Base-by-base conservation (phyloP, 441 rosid genomes). In the Pelargonium citronellum region DNA sequence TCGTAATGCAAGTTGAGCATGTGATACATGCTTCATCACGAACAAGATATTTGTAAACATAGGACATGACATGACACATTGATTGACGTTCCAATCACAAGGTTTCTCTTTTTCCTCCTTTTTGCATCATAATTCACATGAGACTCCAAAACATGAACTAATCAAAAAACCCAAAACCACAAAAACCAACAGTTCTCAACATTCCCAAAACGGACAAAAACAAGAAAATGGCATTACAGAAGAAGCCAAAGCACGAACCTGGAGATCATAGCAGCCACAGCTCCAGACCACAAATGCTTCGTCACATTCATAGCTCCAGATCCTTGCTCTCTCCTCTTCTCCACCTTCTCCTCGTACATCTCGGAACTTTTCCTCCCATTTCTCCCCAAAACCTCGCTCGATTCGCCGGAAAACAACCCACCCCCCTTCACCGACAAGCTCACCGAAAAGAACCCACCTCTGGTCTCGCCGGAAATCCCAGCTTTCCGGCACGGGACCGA, bases 211-310 rank as follows among this genome's bases (percentile, higher is more conserved):
- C 1, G 15, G 55, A 10, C 15, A 1, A 49, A 49, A 12, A 24
- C 15, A 49, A 12, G 16, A 49, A 49, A 49, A 49, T 12, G 55
- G 12, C 55, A 49, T 10, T 12, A 20, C 44, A 77, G 49, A 70
- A 66, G 69, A 65, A 17, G 62, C 7, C 16, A 81, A 74, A 91
- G 27, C 27, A 24, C 27, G 2, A 24, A 24, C 98, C 98, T 91
- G 71, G 98, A 91, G 74, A 94, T 90, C 85, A 89, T 87, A 39
- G 98, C 97, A 66, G 98, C 86, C 81, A 88, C 79, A 76, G 91
- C 98, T 67, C 98, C 98, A 75, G 97, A 86, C 89, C 89, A 86
- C 5, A 94, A 83, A 83, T 94, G 98, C 71, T 84, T 89, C 13
- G 91, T 80, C 19, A 91, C 87, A 74, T 94, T 94, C 67, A 88